Conservation (phyloP, 2,329 filamentous ascomycete genomes). For the Blumeriella jaapii region DNA sequence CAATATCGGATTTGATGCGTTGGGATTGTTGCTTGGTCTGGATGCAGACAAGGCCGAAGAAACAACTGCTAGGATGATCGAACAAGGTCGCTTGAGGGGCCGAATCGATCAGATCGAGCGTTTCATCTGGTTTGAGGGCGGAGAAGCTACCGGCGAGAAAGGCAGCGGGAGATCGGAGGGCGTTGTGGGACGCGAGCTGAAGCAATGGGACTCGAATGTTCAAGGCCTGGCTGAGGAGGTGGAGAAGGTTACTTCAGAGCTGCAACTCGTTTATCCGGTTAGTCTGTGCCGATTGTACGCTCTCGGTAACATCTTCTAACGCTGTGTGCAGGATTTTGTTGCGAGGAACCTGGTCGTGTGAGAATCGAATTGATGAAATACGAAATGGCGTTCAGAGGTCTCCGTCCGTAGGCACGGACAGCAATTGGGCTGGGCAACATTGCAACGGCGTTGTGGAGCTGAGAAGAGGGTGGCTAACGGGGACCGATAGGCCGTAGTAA, state of each 20-base stretch:
- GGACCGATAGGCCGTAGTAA: neutral
- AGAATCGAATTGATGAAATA: constrained; percentile 6
- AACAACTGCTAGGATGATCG: constrained; percentile 90
- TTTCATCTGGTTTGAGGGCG: constrained; percentile 74
- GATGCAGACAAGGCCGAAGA: constrained; percentile 74
- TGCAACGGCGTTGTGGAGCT: constrained; percentile 17
- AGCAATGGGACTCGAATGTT: constrained; percentile 83
- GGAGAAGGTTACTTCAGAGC: constrained; percentile 69
- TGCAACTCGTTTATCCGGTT: constrained; percentile 73
- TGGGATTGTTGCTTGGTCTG: constrained; percentile 68
- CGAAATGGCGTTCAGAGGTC: constrained; percentile 20
- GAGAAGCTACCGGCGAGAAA: constrained; percentile 57
- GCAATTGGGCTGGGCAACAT: constrained; percentile 14
- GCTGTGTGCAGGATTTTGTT: constrained; percentile 39
- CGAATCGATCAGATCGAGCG: constrained; percentile 90
- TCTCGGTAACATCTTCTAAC: constrained; percentile 10
- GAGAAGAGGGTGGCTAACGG: constrained; percentile 5
- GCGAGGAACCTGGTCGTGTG: constrained; percentile 38
- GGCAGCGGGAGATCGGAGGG: constrained; percentile 54
- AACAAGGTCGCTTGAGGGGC: constrained; percentile 78
- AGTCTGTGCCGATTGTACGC: neutral
- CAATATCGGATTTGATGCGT: constrained; percentile 64
- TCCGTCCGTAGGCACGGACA: constrained; percentile 12
- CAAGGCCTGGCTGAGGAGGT: constrained; percentile 80
- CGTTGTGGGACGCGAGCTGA: constrained; percentile 57